Percentiles rank a stretch among this genome's conserved stretches.
Evolutionary conservation across 495 filamentous ascomycete species (phyloP).

Genomic region (Penicillium tannophilum): DNA sequence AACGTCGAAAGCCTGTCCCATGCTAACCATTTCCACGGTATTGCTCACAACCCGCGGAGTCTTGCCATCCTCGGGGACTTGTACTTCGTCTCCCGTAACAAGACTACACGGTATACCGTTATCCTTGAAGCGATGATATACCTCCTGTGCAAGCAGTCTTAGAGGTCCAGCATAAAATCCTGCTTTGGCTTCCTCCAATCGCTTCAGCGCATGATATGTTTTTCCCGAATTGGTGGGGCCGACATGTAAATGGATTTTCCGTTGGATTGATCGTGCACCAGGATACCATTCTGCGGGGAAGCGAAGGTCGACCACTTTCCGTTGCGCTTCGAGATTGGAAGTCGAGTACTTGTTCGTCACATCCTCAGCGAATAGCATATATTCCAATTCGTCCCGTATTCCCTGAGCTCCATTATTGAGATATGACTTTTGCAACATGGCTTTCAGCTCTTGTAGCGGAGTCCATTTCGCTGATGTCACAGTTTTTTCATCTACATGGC

Average conservation of each 20-base stretch:
- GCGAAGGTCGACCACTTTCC: conserved; percentile 72
- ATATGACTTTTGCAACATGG: conserved; percentile 57
- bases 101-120: conserved; percentile 75
- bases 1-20: conserved; percentile 73
- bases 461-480: conserved; percentile 16
- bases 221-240: conserved; percentile 99
- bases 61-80: conserved; percentile 50
- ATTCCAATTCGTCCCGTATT: conserved; percentile 59
- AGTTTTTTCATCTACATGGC: conserved; percentile 24
- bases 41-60: conserved; percentile 68
- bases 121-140: conserved; percentile 78
- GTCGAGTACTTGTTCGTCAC: conserved; percentile 45
- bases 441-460: conserved; percentile 30
- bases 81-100: conserved; percentile 88
- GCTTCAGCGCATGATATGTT: conserved; percentile 90
- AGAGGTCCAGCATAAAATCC: conserved; percentile 94
- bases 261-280: conserved; percentile 70
- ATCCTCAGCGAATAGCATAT: conserved; percentile 58
- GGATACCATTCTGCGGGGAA: conserved; percentile 93
- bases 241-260: conserved; percentile 89
- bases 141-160: conserved; percentile 88
- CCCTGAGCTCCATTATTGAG: conserved; percentile 47
- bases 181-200: conserved; percentile 71
- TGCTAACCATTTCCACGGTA: conserved; percentile 93
- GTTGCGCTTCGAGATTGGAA: conserved; percentile 58